Percentiles rank a stretch among this genome's conserved stretches.
These are phyloP conservation scores for Phytopythium helicoides DNA, from an alignment of 352 stramenopile genomes.

Conservation along the genomic window DNA sequence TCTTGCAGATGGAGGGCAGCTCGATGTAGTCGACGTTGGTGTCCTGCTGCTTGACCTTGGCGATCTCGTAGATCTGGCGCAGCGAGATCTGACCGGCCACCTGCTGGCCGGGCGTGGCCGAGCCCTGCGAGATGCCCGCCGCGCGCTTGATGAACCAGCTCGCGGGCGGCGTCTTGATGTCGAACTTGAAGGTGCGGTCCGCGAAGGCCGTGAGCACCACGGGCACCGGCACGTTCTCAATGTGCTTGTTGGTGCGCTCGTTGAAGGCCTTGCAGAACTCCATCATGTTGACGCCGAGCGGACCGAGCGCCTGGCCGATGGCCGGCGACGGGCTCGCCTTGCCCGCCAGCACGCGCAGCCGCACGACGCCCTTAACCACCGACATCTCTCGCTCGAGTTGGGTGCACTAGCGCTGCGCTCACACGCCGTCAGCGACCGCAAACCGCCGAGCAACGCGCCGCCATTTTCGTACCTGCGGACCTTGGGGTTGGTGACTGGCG, in stretches of 20 bases:
- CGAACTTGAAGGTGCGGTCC: constrained; percentile 97
- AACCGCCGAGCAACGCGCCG: background rate
- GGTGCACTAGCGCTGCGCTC: background rate
- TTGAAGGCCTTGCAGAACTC: constrained; percentile 99
- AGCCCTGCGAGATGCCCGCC: constrained; percentile 83
- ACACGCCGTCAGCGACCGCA: background rate
- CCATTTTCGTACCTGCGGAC: too few species aligned
- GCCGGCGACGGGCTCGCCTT: constrained; percentile 85
- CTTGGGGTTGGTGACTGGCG: too few species aligned
- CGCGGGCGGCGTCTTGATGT: constrained; percentile 93
- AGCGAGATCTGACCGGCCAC: constrained; percentile 87
- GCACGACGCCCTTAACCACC: constrained; percentile 76
- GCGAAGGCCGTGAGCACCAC: constrained; percentile 92
- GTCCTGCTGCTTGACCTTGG: constrained; percentile 96
- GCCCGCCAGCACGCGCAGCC: constrained; percentile 81
- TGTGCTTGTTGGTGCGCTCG: constrained; percentile 90
- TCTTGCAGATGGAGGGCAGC: constrained; percentile 91
- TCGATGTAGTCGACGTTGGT: constrained; percentile 92
- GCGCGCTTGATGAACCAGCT: constrained; percentile 94
- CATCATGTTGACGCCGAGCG: constrained; percentile 99
- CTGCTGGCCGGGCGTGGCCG: constrained; percentile 66
- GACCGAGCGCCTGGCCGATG: constrained; percentile 92
- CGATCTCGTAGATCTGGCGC: constrained; percentile 98
- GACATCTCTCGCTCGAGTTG: constrained; percentile 16
- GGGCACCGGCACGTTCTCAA: constrained; percentile 90